Evolutionary conservation across 2,329 filamentous ascomycete genomes (phyloP).

Genomic region (Botrytis fragariae): DNA sequence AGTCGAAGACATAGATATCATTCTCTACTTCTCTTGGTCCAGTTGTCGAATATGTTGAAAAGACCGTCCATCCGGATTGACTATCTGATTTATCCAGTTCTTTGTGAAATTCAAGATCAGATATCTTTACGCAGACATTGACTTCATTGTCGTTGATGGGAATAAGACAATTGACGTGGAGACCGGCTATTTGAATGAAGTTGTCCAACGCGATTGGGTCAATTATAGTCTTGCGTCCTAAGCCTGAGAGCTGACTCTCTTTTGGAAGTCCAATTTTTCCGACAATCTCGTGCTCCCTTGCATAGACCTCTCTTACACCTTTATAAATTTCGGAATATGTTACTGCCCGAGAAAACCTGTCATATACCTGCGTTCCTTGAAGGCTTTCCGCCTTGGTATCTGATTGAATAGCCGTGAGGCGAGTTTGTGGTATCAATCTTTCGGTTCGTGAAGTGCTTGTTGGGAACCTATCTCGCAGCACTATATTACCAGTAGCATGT

Average conservation of each 20-base stretch:
- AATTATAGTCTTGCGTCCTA: background rate
- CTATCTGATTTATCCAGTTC: background rate
- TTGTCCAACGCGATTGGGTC: constrained; percentile 32
- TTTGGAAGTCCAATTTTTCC: background rate
- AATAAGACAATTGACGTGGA: constrained; percentile 17
- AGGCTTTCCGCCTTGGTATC: background rate
- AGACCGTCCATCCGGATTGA: background rate
- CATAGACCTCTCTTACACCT: background rate
- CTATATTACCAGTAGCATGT: background rate
- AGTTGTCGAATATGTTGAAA: background rate
- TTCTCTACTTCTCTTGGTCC: background rate
- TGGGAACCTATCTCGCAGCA: background rate
- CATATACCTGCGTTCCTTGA: background rate
- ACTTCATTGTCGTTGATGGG: constrained; percentile 28
- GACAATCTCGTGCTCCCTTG: background rate
- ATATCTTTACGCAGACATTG: constrained; percentile 14
- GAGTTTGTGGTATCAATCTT: background rate
- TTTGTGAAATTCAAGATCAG: background rate
- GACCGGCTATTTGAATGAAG: constrained; percentile 40
- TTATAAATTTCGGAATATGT: constrained; percentile 7
- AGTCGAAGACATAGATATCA: background rate
- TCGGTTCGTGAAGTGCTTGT: background rate
- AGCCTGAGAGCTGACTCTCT: background rate
- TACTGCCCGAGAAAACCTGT: background rate
- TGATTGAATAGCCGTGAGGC: background rate